Conservation (phyloP, 2,329 filamentous ascomycete genomes). For the Ceratocystis eucalypticola region DNA sequence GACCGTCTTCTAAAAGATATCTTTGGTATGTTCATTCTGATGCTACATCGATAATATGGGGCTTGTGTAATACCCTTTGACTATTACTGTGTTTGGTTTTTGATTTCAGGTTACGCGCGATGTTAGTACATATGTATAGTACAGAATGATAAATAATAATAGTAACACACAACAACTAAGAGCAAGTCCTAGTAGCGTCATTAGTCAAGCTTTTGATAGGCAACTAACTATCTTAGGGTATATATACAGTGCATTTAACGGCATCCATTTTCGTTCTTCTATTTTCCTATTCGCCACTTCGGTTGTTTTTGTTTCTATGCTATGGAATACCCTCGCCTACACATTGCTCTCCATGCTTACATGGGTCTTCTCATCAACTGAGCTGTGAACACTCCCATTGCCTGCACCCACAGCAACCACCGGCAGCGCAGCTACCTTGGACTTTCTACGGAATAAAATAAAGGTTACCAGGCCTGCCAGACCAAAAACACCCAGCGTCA, state of each 20-base stretch:
- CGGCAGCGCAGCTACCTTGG: not conserved
- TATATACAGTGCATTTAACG: not conserved
- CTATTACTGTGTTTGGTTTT: not conserved
- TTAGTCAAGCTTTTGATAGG: not conserved
- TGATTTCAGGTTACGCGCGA: not conserved
- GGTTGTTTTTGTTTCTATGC: not conserved
- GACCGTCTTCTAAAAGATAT: slow-evolving; percentile 10
- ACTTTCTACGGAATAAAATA: slow-evolving; percentile 22
- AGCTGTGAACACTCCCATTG: slow-evolving; percentile 9
- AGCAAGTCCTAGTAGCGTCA: not conserved
- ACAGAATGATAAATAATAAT: not conserved
- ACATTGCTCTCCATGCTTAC: slow-evolving; percentile 12
- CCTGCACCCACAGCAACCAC: not conserved
- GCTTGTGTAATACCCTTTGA: not conserved
- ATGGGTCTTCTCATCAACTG: slow-evolving; percentile 11
- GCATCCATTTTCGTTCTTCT: not conserved
- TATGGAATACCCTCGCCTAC: not conserved
- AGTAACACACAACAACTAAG: not conserved
- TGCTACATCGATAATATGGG: not conserved
- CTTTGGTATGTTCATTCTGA: not conserved
- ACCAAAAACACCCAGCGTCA: slow-evolving; percentile 24
- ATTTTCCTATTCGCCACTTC: not conserved
- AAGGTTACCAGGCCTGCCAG: slow-evolving; percentile 20
- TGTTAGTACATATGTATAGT: not conserved
- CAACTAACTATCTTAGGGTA: not conserved